These are phyloP conservation scores for Umbelopsis ramanniana DNA, from an alignment of 192 early-diverging fungal genomes.

Conservation along the genomic window DNA sequence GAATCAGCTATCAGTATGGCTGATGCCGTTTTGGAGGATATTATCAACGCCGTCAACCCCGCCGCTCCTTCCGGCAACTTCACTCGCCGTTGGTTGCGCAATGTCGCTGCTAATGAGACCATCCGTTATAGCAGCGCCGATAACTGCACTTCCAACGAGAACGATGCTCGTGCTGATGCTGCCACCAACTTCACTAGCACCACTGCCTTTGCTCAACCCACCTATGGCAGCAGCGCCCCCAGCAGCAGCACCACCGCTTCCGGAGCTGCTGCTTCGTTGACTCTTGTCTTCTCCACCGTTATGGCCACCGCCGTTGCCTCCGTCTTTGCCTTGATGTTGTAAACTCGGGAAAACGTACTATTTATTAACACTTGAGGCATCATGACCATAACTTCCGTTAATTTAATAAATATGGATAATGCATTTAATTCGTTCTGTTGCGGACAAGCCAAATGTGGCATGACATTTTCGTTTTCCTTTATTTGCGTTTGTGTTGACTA, in stretches of 20 bases:
- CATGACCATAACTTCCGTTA: not conserved
- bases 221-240: not conserved
- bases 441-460: too few relatives aligned
- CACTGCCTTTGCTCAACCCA: not conserved
- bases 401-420: too few relatives aligned
- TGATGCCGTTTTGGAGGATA: conserved; percentile 72
- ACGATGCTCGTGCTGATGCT: conserved; percentile 31
- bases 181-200: conserved; percentile 30
- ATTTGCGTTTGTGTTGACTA: too few relatives aligned
- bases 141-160: conserved; percentile 54
- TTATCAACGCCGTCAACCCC: conserved; percentile 68
- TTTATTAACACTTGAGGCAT: not conserved
- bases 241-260: not conserved
- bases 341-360: not conserved
- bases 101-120: conserved; percentile 61
- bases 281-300: conserved; percentile 2
- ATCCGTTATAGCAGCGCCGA: conserved; percentile 49
- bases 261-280: not conserved
- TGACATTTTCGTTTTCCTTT: too few relatives aligned
- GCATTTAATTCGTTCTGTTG: too few relatives aligned
- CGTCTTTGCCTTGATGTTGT: not conserved
- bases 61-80: conserved; percentile 51
- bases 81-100: conserved; percentile 70
- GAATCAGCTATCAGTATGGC: conserved; percentile 66
- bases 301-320: conserved; percentile 5